These are phyloP conservation scores for Annulohypoxylon truncatum DNA, from an alignment of 2,329 filamentous ascomycete genomes.

Conservation along the genomic window DNA sequence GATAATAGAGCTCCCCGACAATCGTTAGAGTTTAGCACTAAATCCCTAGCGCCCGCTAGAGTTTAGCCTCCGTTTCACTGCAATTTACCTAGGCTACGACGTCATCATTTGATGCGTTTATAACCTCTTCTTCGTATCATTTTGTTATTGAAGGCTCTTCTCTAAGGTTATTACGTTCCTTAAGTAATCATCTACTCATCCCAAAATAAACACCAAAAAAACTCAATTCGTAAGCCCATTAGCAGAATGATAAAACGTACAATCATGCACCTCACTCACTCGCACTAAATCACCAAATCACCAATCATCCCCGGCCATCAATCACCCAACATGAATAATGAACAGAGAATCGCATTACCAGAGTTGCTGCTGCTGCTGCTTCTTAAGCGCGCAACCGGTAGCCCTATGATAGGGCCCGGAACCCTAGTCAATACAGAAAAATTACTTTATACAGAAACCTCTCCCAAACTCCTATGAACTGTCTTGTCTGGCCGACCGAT, in stretches of 20 bases:
- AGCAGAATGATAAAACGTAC: not conserved
- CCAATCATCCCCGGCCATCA: not conserved
- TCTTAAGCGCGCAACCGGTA: not conserved
- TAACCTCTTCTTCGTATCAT: too few species aligned
- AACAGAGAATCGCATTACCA: conserved; percentile 1
- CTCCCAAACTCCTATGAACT: conserved; percentile 3
- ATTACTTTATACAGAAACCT: conserved; percentile 8
- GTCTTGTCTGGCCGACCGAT: not conserved
- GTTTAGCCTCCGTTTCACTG: not conserved
- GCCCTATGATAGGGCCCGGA: not conserved
- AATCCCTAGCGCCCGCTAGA: not conserved
- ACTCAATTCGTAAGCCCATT: not conserved
- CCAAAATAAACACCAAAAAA: not conserved
- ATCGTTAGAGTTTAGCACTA: conserved; percentile 24
- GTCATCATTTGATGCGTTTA: too few species aligned
- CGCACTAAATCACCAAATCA: not conserved
- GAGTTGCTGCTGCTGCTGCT: not conserved
- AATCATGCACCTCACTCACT: not conserved
- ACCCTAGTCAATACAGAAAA: conserved; percentile 11
- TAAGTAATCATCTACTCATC: too few species aligned
- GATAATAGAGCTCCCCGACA: not conserved
- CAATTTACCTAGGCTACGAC: not conserved
- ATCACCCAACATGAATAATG: not conserved
- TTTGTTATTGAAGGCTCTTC: too few species aligned
- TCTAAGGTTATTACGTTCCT: too few species aligned